A percentile compares a stretch with the other conserved stretches of the same genome.
phyloP scores from a whole-genome alignment of 1,284 basidiomycete genomes.

The Schizophyllum amplum region DNA sequence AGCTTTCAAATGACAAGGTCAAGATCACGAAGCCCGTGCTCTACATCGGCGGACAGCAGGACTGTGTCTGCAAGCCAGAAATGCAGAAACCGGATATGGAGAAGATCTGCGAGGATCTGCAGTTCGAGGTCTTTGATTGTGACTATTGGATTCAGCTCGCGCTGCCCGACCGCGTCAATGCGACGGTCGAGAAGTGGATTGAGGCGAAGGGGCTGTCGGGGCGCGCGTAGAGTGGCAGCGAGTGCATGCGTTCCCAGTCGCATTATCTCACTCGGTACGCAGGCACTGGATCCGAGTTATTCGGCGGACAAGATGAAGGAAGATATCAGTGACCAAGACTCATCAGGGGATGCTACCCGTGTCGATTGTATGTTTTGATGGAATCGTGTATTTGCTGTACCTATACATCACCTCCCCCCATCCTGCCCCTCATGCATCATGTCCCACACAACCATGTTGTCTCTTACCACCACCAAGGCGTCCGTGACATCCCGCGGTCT shows the following conservation, averaged over 20 bases:
- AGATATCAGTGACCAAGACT: no score
- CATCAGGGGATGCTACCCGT: no score
- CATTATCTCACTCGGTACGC: no score
- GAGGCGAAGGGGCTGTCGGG: background rate
- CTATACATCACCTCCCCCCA: no score
- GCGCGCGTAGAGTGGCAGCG: no score
- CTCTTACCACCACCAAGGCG: background rate
- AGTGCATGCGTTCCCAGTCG: no score
- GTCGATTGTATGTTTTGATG: no score
- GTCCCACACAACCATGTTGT: background rate
- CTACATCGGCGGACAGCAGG: background rate
- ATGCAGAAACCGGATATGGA: background rate
- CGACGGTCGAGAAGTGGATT: background rate
- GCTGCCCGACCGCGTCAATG: background rate
- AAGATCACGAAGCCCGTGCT: background rate
- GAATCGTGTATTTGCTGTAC: no score
- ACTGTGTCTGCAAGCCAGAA: background rate
- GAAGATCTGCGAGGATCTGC: background rate
- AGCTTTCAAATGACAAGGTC: background rate
- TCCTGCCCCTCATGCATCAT: no score
- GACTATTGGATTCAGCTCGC: background rate
- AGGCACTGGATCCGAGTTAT: no score
- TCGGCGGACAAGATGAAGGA: no score
- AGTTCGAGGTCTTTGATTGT: background rate
- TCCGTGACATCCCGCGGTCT: slow-evolving; percentile 21